A percentile compares a stretch with the other conserved stretches of the same genome.
Conservation (phyloP, 106 monocot genomes). For the Dactylorhiza incarnata region DNA sequence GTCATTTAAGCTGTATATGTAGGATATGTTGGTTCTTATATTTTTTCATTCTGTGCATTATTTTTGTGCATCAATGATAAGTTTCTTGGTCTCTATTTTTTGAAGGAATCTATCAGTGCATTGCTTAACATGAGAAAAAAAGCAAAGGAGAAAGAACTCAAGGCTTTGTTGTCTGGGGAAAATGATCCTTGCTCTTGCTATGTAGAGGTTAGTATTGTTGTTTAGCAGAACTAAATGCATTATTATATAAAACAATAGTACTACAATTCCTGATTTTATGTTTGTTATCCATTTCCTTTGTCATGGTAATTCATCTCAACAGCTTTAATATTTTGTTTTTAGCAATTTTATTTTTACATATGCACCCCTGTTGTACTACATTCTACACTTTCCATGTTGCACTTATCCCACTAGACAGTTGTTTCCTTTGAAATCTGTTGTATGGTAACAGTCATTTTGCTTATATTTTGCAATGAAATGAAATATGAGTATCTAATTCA, state of each 20-base stretch:
- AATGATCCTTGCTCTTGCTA: conserved; percentile 90
- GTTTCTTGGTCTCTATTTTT: conserved; percentile 4
- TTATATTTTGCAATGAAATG: not conserved
- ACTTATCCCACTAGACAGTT: not conserved
- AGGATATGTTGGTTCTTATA: not conserved
- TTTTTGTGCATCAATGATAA: not conserved
- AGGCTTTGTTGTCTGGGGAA: conserved; percentile 77
- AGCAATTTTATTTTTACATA: not conserved
- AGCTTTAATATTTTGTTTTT: not conserved
- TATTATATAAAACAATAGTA: not conserved
- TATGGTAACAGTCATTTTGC: not conserved
- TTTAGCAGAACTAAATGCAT: not conserved
- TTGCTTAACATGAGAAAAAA: conserved; percentile 73
- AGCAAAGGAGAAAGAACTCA: conserved; percentile 84
- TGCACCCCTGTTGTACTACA: not conserved
- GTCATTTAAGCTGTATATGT: not conserved
- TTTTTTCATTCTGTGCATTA: not conserved
- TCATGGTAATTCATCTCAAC: not conserved
- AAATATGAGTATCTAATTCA: not conserved
- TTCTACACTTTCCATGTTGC: not conserved
- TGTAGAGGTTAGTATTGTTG: conserved; percentile 53
- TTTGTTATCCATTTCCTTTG: not conserved
- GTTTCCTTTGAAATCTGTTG: not conserved
- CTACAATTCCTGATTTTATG: not conserved
- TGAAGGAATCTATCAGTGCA: conserved; percentile 68